These are phyloP conservation scores for Cicer judaicum DNA, from an alignment of 306 rosid genomes.

Conservation along the genomic window DNA sequence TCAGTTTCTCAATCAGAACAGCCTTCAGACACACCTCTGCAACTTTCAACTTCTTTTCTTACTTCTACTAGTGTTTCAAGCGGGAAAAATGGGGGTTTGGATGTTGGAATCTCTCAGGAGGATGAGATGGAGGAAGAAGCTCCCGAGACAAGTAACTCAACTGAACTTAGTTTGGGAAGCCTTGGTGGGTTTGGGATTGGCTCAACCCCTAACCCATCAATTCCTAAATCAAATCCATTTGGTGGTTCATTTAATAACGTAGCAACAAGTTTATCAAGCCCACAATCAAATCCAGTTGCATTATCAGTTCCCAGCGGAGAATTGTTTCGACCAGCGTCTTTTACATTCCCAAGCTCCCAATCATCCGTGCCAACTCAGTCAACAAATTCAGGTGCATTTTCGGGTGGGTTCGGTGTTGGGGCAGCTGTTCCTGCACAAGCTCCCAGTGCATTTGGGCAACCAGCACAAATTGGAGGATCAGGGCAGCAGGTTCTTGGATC, in stretches of 20 bases:
- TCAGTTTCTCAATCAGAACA: constrained; percentile 51
- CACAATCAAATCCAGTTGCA: constrained; percentile 42
- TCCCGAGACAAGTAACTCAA: constrained; percentile 61
- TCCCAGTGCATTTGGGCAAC: constrained; percentile 73
- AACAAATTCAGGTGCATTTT: constrained; percentile 61
- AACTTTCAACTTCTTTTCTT: constrained; percentile 51
- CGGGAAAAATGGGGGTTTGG: constrained; percentile 54
- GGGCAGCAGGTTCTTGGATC: constrained; percentile 94
- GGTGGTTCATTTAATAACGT: constrained; percentile 71
- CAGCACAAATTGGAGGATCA: constrained; percentile 73
- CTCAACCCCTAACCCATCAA: constrained; percentile 55
- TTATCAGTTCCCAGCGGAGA: constrained; percentile 67
- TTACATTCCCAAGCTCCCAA: constrained; percentile 64
- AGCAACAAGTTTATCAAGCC: constrained; percentile 47
- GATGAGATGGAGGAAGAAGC: constrained; percentile 99
- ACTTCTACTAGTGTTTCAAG: constrained; percentile 48
- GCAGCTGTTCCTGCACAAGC: constrained; percentile 53
- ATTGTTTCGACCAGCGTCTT: constrained; percentile 87
- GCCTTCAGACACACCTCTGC: constrained; percentile 53
- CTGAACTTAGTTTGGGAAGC: constrained; percentile 66
- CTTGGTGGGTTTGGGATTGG: constrained; percentile 69
- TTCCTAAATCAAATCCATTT: constrained; percentile 76
- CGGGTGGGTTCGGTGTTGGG: constrained; percentile 65
- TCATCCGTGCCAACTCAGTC: constrained; percentile 58
- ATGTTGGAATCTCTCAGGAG: constrained; percentile 58